Evolutionary conservation across 2,329 filamentous ascomycete species (phyloP).

Genomic region (Coniochaeta hoffmannii): DNA sequence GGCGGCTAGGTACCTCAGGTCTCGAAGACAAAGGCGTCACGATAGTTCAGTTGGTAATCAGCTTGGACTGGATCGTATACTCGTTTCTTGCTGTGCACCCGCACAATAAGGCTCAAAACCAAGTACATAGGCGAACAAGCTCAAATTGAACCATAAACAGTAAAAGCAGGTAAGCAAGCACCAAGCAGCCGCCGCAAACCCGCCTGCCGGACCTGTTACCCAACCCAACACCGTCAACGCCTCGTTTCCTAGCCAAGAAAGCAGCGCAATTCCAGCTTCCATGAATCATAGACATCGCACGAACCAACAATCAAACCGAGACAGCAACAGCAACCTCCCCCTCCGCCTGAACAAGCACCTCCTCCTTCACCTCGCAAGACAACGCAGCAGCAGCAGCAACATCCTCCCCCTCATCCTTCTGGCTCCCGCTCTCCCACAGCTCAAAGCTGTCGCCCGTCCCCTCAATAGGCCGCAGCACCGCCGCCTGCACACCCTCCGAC

Average conservation of each 20-base stretch:
- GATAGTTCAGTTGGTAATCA: no score
- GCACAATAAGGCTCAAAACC: background rate
- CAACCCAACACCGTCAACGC: background rate
- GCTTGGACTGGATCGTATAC: background rate
- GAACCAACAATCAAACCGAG: background rate
- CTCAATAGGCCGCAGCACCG: slow-evolving; percentile 46
- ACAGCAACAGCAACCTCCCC: background rate
- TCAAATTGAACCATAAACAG: background rate
- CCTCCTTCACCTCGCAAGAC: background rate
- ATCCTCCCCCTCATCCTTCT: slow-evolving; percentile 45
- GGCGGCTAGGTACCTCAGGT: no score
- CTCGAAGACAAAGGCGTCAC: no score
- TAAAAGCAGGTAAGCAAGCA: background rate
- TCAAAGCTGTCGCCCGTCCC: slow-evolving; percentile 56
- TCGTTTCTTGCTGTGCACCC: background rate
- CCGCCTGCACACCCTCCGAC: slow-evolving; percentile 29
- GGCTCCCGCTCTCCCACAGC: slow-evolving; percentile 64
- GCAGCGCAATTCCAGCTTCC: background rate
- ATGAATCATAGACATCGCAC: background rate
- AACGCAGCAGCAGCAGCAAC: background rate
- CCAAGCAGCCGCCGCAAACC: background rate
- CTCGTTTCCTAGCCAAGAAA: background rate
- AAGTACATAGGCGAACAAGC: background rate
- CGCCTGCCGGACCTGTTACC: background rate
- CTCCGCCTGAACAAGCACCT: background rate